Evolutionary conservation across 306 rosid species (phyloP).

Genomic region (Sechiopsis laciniata): DNA sequence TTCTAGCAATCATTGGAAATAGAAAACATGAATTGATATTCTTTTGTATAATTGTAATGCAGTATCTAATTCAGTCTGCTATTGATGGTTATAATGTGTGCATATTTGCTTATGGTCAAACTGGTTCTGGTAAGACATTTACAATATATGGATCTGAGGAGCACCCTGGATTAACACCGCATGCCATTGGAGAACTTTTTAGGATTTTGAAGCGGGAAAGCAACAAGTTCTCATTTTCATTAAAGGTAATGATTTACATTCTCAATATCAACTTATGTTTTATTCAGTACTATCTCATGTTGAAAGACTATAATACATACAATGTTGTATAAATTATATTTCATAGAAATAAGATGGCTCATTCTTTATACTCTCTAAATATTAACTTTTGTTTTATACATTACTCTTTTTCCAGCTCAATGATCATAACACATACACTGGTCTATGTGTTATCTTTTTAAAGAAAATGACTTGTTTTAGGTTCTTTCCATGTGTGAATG

Average conservation of each 20-base stretch:
- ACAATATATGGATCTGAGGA: constrained; percentile 75
- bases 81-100: constrained; percentile 87
- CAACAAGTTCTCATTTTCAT: constrained; percentile 69
- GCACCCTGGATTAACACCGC: constrained; percentile 78
- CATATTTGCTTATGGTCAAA: constrained; percentile 93
- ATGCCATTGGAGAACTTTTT: constrained; percentile 69
- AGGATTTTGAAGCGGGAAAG: constrained; percentile 56
- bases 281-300: background rate
- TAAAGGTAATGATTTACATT: constrained; percentile 44
- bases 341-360: too few species aligned
- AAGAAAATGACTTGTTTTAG: background rate
- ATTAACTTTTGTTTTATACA: too few species aligned
- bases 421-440: too few species aligned
- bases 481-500: background rate
- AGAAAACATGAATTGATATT: background rate
- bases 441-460: too few species aligned
- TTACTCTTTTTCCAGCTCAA: too few species aligned
- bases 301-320: too few species aligned
- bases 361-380: too few species aligned
- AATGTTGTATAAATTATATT: too few species aligned
- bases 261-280: constrained; percentile 1
- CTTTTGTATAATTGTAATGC: constrained; percentile 31
- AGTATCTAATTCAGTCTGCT: constrained; percentile 89
- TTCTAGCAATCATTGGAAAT: constrained; percentile 5
- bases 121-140: constrained; percentile 91